A percentile compares a stretch with the other conserved stretches of the same genome.
Conservation (phyloP, 805 yeast genomes). For the Zygosaccharomyces siamensis region DNA sequence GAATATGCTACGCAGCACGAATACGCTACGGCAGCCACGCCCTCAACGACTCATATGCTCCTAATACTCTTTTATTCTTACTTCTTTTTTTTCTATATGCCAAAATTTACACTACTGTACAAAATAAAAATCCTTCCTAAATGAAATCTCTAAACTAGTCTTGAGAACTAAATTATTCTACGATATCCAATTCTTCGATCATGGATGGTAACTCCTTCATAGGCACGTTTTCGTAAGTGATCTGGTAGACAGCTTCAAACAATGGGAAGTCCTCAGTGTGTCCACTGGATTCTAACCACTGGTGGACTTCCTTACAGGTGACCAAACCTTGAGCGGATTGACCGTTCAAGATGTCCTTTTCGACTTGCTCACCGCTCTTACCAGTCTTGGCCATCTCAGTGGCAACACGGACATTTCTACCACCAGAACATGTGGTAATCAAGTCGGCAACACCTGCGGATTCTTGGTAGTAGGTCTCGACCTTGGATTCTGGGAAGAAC, state of each 20-base stretch:
- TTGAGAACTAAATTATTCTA: background rate
- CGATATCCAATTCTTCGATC: constrained; percentile 44
- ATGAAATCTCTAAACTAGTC: background rate
- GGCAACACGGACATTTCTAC: constrained; percentile 92
- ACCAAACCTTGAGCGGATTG: constrained; percentile 95
- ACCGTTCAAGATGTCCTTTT: constrained; percentile 82
- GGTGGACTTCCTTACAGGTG: constrained; percentile 88
- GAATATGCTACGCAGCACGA: too few relatives aligned
- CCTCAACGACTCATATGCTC: background rate
- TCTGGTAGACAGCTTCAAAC: constrained; percentile 64
- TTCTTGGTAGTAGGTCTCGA: constrained; percentile 85
- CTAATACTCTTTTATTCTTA: background rate
- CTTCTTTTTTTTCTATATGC: background rate
- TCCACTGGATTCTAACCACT: constrained; percentile 51
- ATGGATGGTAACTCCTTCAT: constrained; percentile 72
- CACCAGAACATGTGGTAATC: constrained; percentile 96
- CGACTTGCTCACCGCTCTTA: constrained; percentile 74
- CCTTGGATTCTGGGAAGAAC: constrained; percentile 71
- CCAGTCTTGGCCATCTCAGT: constrained; percentile 77
- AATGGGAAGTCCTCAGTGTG: constrained; percentile 67
- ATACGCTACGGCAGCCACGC: too few relatives aligned
- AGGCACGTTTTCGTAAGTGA: constrained; percentile 68
- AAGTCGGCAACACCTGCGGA: constrained; percentile 97
- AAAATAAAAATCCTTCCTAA: background rate
- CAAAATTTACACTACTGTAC: constrained; percentile 1